Evolutionary conservation across 2,329 filamentous ascomycete species (phyloP), one percentile per base, ranked within the genome.

Genomic region (Aspergillus sp.): DNA sequence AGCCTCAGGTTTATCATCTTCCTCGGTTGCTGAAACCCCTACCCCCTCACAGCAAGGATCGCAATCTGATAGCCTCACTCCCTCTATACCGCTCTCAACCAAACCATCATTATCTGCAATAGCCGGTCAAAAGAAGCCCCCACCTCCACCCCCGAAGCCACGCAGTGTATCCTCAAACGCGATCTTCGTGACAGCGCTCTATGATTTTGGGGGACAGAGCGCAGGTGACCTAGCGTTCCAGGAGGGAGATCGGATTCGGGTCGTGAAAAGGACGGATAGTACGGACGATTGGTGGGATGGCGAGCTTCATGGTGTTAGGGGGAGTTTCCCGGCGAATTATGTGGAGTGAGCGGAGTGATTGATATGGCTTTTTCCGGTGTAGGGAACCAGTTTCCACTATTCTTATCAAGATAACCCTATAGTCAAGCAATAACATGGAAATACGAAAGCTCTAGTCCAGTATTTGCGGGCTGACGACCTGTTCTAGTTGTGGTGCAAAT

Each of bases 251-350:
- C 80, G 83, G 50, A 96, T 96, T 65, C 84, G 82, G 46, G 87
- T 96, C 3, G 69, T 92, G 33, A 90, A 90, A 77, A 91, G 89
- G 77, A 95, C 91, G 2, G 83, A 85, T 6, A 91, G 87, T 60
- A 88, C 86, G 20, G 89, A 95, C 74, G 91, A 95, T 70, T 96
- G 91, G 90, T 96, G 91, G 91, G 84, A 90, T 61, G 91, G 91
- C 12, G 90, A 95, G 73, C 62, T 93, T 13, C 79, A 80, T 41
- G 90, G 90, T 0, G 72, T 79, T 24, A 83, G 81, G 68, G 91
- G 91, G 3, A 86, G 80, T 64, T 96, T 96, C 70, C 91, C 91
- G 1, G 91, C 91, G 6, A 96, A 96, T 73, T 96, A 96, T 75
- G 90, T 88, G 68, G 82, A 82, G 65, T 20, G 3, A 22, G 48